These are phyloP conservation scores for Russula brevipes DNA, from an alignment of 768 basidiomycete species.

Conservation along the genomic window DNA sequence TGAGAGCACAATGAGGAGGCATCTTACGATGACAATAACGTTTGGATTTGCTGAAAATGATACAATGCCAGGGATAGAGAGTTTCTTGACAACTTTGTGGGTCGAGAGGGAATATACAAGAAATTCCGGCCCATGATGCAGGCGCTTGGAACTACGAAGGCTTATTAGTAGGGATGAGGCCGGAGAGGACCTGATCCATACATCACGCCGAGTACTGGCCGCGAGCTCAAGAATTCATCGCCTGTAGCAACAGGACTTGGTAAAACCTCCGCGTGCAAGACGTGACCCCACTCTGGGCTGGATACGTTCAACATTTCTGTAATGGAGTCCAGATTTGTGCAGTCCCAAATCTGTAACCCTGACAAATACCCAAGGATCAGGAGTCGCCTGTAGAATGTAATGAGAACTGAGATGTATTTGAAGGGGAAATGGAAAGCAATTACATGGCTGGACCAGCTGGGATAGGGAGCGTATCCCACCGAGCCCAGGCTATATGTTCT, in stretches of 20 bases:
- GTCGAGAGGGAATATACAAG: slow-evolving; percentile 43
- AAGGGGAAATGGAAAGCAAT: slow-evolving; percentile 6
- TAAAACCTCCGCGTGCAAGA: slow-evolving; percentile 41
- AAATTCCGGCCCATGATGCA: slow-evolving; percentile 29
- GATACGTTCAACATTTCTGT: slow-evolving; percentile 51
- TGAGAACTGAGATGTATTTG: slow-evolving; percentile 8
- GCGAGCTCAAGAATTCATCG: slow-evolving; percentile 33
- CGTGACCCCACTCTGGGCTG: slow-evolving; percentile 33
- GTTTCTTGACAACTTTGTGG: slow-evolving; percentile 48
- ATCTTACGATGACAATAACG: slow-evolving; percentile 56
- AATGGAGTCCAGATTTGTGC: slow-evolving; percentile 46
- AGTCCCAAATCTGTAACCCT: slow-evolving; percentile 61
- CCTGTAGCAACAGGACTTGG: slow-evolving; percentile 30
- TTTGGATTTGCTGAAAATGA: slow-evolving; percentile 43
- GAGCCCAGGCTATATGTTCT: slow-evolving; percentile 42
- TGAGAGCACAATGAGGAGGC: not conserved
- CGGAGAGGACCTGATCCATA: slow-evolving; percentile 26
- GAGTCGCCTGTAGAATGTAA: slow-evolving; percentile 34
- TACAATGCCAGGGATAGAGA: slow-evolving; percentile 40
- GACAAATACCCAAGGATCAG: slow-evolving; percentile 50
- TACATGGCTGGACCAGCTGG: slow-evolving; percentile 21
- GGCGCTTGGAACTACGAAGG: slow-evolving; percentile 24
- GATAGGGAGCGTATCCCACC: slow-evolving; percentile 37
- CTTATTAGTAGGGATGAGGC: not conserved
- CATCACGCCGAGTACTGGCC: slow-evolving; percentile 36